Conservation (phyloP, 2,329 filamentous ascomycete genomes). For the Ophiobolus disseminans region DNA sequence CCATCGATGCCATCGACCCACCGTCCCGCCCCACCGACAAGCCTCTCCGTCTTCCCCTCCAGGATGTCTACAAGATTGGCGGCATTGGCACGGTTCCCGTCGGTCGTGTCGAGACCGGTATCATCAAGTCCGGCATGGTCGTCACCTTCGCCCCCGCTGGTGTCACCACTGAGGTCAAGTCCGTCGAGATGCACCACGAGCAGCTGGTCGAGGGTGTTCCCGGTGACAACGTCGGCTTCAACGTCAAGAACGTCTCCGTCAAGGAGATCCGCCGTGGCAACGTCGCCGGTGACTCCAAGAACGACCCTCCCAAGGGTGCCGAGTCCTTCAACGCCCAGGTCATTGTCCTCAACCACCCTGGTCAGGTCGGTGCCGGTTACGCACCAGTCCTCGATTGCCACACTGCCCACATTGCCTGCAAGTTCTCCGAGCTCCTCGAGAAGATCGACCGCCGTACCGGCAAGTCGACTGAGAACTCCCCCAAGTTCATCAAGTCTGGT, state of each 20-base stretch:
- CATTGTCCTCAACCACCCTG: constrained; percentile 99
- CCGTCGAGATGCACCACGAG: constrained; percentile 99
- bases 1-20: constrained; percentile 94
- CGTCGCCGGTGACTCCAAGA: constrained; percentile 99
- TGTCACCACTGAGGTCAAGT: constrained; percentile 99
- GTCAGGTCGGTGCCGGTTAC: constrained; percentile 99
- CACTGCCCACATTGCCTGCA: constrained; percentile 99
- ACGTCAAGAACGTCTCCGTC: constrained; percentile 99
- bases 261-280: constrained; percentile 99
- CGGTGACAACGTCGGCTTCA: constrained; percentile 99
- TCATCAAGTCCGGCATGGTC: constrained; percentile 88
- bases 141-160: constrained; percentile 98
- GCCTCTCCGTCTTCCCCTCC: constrained; percentile 99
- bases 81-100: constrained; percentile 99
- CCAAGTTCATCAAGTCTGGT: constrained; percentile 99
- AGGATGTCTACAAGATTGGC: constrained; percentile 99
- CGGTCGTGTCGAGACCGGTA: constrained; percentile 99
- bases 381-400: constrained; percentile 99
- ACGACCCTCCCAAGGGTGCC: constrained; percentile 88
- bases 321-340: constrained; percentile 99
- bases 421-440: constrained; percentile 98
- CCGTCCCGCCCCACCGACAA: constrained; percentile 96
- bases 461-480: constrained; percentile 88
- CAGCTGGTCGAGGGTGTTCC: constrained; percentile 93
- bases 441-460: constrained; percentile 99